Evolutionary conservation across 176 grass and related monocot species (phyloP).

Genomic region (Eleusine coracana): DNA sequence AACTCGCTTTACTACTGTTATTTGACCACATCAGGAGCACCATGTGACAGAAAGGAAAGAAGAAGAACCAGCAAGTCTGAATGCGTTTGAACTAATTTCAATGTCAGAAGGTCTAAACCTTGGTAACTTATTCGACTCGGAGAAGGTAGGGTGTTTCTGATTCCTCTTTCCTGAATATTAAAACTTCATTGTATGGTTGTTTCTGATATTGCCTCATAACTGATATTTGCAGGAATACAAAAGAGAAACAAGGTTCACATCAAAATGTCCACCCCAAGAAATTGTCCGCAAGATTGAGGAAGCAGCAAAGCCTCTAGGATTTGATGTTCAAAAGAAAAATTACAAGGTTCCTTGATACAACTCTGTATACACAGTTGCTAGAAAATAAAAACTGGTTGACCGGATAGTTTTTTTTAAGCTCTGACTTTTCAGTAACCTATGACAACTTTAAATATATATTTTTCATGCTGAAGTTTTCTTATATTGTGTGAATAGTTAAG

Average conservation of each 20-base stretch:
- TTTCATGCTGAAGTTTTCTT: conserved; percentile 13
- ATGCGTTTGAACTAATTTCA: conserved; percentile 96
- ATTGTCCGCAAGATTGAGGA: conserved; percentile 97
- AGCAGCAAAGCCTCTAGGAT: conserved; percentile 97
- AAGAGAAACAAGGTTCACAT: conserved; percentile 94
- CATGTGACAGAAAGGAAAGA: conserved; percentile 89
- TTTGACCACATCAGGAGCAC: conserved; percentile 56
- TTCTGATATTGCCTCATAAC: background rate
- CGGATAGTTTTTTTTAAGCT: background rate
- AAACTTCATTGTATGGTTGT: background rate
- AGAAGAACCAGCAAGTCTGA: conserved; percentile 84
- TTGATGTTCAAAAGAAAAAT: conserved; percentile 96
- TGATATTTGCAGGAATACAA: conserved; percentile 68
- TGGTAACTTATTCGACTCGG: conserved; percentile 87
- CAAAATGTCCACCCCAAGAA: conserved; percentile 87
- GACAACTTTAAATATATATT: background rate
- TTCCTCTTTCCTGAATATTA: background rate
- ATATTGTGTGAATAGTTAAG: conserved; percentile 64
- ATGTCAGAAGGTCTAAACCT: conserved; percentile 91
- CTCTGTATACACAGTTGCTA: background rate
- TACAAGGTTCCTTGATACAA: conserved; percentile 61
- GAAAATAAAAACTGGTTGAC: background rate
- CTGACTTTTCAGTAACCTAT: background rate
- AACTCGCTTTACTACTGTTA: conserved; percentile 9
- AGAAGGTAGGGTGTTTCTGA: conserved; percentile 50